Evolutionary conservation across 2,329 filamentous ascomycete genomes (phyloP).

Genomic region (Xylariaceae sp.): DNA sequence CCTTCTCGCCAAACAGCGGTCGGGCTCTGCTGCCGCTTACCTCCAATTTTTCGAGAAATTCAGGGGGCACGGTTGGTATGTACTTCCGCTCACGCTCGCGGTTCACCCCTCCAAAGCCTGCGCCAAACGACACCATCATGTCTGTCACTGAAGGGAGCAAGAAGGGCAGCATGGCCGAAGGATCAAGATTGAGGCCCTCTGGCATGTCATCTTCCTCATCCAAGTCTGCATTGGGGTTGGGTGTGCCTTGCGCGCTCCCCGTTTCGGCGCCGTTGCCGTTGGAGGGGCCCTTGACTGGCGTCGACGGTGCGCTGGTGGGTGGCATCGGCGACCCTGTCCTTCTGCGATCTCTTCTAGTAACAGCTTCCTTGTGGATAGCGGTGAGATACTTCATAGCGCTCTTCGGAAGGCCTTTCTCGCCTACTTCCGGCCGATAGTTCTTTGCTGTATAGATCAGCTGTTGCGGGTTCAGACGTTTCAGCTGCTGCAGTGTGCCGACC

Average conservation of each 20-base stretch:
- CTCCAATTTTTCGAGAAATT: conserved; percentile 86
- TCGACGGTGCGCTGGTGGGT: conserved; percentile 25
- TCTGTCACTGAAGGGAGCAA: conserved; percentile 92
- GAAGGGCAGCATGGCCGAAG: conserved; percentile 88
- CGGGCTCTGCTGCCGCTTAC: conserved; percentile 40
- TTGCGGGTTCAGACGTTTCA: conserved; percentile 75
- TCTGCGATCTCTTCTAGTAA: conserved; percentile 49
- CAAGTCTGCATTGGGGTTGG: conserved; percentile 29
- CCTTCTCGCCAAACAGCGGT: conserved; percentile 54
- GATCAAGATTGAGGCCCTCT: conserved; percentile 74
- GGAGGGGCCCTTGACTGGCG: conserved; percentile 27
- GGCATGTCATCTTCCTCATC: conserved; percentile 64
- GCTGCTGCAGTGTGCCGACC: conserved; percentile 79
- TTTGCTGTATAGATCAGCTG: conserved; percentile 88
- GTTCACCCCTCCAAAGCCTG: conserved; percentile 89
- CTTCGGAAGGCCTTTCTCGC: conserved; percentile 85
- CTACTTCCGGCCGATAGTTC: conserved; percentile 90
- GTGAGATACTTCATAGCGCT: conserved; percentile 80
- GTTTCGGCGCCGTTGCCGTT: conserved; percentile 38
- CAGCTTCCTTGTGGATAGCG: conserved; percentile 68
- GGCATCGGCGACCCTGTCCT: conserved; percentile 36
- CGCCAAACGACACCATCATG: conserved; percentile 92
- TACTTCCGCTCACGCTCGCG: conserved; percentile 89
- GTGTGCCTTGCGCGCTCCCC: conserved; percentile 34
- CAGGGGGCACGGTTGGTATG: conserved; percentile 87